A percentile compares a stretch with the other conserved stretches of the same genome.
These are phyloP conservation scores for Ceriops tagal DNA, from an alignment of 345 rosid species.

Conservation along the genomic window DNA sequence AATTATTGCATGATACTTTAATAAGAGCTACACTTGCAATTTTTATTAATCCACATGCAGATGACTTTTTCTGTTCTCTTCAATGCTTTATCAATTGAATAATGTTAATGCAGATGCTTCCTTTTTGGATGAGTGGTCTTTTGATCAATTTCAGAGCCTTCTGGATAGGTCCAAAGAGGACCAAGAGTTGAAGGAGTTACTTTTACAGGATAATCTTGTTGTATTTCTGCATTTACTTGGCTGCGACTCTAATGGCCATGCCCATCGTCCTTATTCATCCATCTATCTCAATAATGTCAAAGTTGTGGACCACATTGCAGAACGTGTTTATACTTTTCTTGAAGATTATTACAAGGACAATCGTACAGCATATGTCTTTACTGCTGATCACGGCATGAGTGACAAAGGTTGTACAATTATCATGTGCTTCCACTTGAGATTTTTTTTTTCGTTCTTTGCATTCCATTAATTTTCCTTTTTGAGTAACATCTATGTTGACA, in stretches of 20 bases:
- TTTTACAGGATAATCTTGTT: slow-evolving; percentile 80
- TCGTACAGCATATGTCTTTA: slow-evolving; percentile 76
- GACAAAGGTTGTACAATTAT: slow-evolving; percentile 68
- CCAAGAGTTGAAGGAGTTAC: slow-evolving; percentile 64
- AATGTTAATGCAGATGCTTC: slow-evolving; percentile 85
- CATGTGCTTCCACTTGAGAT: background rate
- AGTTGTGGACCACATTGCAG: slow-evolving; percentile 86
- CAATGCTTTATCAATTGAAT: slow-evolving; percentile 23
- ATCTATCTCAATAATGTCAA: slow-evolving; percentile 93
- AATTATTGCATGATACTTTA: too few relatives aligned
- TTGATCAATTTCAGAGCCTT: slow-evolving; percentile 89
- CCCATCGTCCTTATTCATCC: slow-evolving; percentile 90
- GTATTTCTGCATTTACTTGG: slow-evolving; percentile 93
- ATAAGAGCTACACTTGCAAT: too few relatives aligned
- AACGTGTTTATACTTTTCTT: slow-evolving; percentile 65
- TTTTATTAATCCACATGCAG: too few relatives aligned
- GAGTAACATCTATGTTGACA: background rate
- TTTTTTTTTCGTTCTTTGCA: background rate
- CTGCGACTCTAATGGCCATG: slow-evolving; percentile 97
- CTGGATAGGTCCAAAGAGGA: slow-evolving; percentile 73
- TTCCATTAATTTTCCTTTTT: background rate
- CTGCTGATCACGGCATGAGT: slow-evolving; percentile 98
- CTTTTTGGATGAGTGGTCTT: slow-evolving; percentile 98
- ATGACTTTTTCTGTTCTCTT: slow-evolving; percentile 10
- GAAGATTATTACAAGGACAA: slow-evolving; percentile 89